These are phyloP conservation scores for Yarrowia divulgata DNA, from an alignment of 805 yeast genomes.

Conservation along the genomic window DNA sequence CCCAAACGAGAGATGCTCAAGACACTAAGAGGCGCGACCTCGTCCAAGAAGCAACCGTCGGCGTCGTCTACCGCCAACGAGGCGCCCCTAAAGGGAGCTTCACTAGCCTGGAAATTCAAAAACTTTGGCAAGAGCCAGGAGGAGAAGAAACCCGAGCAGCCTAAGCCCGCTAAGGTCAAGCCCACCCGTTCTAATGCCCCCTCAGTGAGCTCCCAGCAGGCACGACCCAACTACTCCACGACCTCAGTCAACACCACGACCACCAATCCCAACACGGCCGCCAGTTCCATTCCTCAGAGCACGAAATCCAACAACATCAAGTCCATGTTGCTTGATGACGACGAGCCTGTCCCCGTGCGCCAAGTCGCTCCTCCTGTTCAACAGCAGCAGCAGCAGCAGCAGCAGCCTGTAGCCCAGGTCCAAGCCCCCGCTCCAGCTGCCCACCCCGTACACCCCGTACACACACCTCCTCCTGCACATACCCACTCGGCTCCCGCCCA, in stretches of 20 bases:
- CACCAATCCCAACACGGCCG: neutral
- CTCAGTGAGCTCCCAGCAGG: neutral
- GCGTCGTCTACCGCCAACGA: slow-evolving; percentile 24
- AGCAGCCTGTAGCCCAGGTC: neutral
- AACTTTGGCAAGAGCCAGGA: slow-evolving; percentile 36
- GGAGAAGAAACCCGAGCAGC: slow-evolving; percentile 23
- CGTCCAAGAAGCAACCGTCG: slow-evolving; percentile 35
- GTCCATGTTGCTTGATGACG: slow-evolving; percentile 22
- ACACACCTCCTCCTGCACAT: slow-evolving; percentile 6
- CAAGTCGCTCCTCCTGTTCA: neutral
- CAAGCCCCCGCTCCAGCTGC: slow-evolving; percentile 1
- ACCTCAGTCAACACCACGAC: slow-evolving; percentile 5
- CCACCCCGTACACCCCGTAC: slow-evolving; percentile 21
- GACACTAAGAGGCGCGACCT: slow-evolving; percentile 38
- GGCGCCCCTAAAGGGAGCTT: slow-evolving; percentile 38
- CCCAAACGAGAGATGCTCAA: slow-evolving; percentile 40
- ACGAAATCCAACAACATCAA: slow-evolving; percentile 27
- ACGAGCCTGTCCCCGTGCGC: slow-evolving; percentile 12
- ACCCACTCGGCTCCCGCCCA: neutral
- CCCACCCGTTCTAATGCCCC: slow-evolving; percentile 33
- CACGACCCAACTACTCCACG: slow-evolving; percentile 18
- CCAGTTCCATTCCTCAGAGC: slow-evolving; percentile 21
- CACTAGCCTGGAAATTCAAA: slow-evolving; percentile 35
- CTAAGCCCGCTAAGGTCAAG: slow-evolving; percentile 28
- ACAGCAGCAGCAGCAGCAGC: neutral